Percentiles rank a stretch among this genome's conserved stretches.
These are phyloP conservation scores for Beauveria australis DNA, from an alignment of 2,329 filamentous ascomycete species.

Conservation along the genomic window DNA sequence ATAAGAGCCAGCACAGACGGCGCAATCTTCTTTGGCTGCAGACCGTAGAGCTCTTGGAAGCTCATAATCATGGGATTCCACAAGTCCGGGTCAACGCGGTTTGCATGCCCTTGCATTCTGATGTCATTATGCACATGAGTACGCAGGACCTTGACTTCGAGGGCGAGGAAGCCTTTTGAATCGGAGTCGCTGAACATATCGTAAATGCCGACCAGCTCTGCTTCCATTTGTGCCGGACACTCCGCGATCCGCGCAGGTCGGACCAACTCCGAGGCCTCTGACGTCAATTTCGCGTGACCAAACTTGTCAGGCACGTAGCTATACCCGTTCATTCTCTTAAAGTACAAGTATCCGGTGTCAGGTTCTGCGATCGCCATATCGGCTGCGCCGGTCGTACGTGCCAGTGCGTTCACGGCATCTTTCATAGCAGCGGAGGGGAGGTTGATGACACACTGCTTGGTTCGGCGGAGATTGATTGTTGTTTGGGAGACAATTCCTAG, in stretches of 20 bases:
- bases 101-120: slow-evolving; percentile 26
- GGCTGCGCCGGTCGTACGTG: slow-evolving; percentile 28
- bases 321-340: slow-evolving; percentile 25
- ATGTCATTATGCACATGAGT: slow-evolving; percentile 26
- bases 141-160: slow-evolving; percentile 29
- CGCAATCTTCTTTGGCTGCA: slow-evolving; percentile 20
- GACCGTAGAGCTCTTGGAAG: slow-evolving; percentile 35
- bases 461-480: slow-evolving; percentile 31
- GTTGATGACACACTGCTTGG: slow-evolving; percentile 34
- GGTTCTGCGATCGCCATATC: no score
- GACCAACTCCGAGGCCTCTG: slow-evolving; percentile 25
- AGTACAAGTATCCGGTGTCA: slow-evolving; percentile 18
- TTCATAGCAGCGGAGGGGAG: slow-evolving; percentile 28
- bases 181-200: slow-evolving; percentile 24
- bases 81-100: slow-evolving; percentile 32
- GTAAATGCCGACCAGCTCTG: slow-evolving; percentile 24
- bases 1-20: slow-evolving; percentile 19
- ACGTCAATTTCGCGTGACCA: slow-evolving; percentile 23
- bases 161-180: slow-evolving; percentile 20
- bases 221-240: slow-evolving; percentile 36
- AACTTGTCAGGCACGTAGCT: slow-evolving; percentile 32
- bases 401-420: slow-evolving; percentile 27
- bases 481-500: slow-evolving; percentile 28
- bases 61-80: slow-evolving; percentile 37
- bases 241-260: slow-evolving; percentile 26